Conservation (phyloP, 2,329 filamentous ascomycete species). For the Fusarium verrucosum region DNA sequence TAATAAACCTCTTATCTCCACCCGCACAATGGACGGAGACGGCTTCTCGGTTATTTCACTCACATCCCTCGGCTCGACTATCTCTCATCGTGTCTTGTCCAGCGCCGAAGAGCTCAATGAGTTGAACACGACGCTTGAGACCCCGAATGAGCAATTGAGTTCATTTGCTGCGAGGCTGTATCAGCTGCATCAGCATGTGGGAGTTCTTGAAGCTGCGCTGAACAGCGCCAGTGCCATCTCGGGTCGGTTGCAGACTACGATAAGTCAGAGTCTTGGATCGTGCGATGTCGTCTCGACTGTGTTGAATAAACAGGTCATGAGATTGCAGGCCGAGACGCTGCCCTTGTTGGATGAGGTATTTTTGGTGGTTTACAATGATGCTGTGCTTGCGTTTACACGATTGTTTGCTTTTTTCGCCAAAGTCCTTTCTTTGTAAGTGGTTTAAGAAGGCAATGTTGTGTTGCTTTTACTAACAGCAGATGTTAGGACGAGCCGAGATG, state of each 20-base stretch:
- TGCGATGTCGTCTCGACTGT: slow-evolving; percentile 46
- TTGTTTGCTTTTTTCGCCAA: slow-evolving; percentile 41
- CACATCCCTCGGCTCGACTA: slow-evolving; percentile 45
- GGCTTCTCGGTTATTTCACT: slow-evolving; percentile 50
- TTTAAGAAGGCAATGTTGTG: rapidly evolving
- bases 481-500: slow-evolving; percentile 24
- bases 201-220: slow-evolving; percentile 43
- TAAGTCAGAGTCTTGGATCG: slow-evolving; percentile 42
- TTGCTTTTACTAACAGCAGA: not conserved
- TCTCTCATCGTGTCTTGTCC: slow-evolving; percentile 46
- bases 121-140: slow-evolving; percentile 33
- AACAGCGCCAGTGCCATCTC: slow-evolving; percentile 43
- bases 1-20: not conserved
- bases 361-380: slow-evolving; percentile 39
- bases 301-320: slow-evolving; percentile 49
- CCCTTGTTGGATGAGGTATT: slow-evolving; percentile 40
- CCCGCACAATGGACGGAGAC: slow-evolving; percentile 46
- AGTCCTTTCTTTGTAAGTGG: slow-evolving; percentile 40
- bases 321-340: slow-evolving; percentile 43
- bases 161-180: slow-evolving; percentile 40
- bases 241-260: slow-evolving; percentile 41
- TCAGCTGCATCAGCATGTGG: slow-evolving; percentile 40
- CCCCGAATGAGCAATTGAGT: slow-evolving; percentile 33
- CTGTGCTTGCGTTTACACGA: slow-evolving; percentile 39
- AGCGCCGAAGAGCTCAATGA: slow-evolving; percentile 46